These are phyloP conservation scores for Cordia subcordata DNA, from an alignment of 257 asterid genomes.

Conservation along the genomic window DNA sequence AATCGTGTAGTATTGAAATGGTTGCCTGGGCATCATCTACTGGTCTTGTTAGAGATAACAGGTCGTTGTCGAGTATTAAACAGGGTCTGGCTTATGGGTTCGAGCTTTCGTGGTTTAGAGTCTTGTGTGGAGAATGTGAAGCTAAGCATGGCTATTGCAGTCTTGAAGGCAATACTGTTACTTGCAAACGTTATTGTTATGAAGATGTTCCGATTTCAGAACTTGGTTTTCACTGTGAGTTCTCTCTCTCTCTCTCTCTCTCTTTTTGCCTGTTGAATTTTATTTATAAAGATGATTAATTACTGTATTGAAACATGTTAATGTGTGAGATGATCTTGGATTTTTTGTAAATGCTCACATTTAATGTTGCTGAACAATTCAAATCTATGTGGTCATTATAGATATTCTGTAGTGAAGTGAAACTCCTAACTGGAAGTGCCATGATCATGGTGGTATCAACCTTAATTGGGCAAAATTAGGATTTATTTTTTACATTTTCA, in stretches of 20 bases:
- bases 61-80: slow-evolving; percentile 23
- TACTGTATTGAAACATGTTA: no score
- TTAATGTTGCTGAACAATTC: background rate
- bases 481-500: no score
- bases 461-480: no score
- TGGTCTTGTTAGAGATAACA: slow-evolving; percentile 9
- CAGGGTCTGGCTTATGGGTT: slow-evolving; percentile 38
- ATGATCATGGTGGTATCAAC: no score
- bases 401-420: no score
- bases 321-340: no score
- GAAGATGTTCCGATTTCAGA: slow-evolving; percentile 31
- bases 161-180: slow-evolving; percentile 7
- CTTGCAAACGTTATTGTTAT: slow-evolving; percentile 25
- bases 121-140: slow-evolving; percentile 20
- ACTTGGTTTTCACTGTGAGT: slow-evolving; percentile 34
- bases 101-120: slow-evolving; percentile 29
- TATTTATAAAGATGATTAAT: background rate
- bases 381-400: background rate
- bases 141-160: slow-evolving; percentile 16
- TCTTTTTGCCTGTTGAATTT: background rate
- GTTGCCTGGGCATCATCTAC: slow-evolving; percentile 8
- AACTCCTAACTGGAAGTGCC: no score
- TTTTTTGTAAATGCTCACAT: background rate
- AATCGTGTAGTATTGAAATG: slow-evolving; percentile 37
- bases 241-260: background rate